Evolutionary conservation across 192 early-diverging fungal species (phyloP), one percentile per base, ranked within the genome.

Genomic region (Gamsiella multidivaricata): DNA sequence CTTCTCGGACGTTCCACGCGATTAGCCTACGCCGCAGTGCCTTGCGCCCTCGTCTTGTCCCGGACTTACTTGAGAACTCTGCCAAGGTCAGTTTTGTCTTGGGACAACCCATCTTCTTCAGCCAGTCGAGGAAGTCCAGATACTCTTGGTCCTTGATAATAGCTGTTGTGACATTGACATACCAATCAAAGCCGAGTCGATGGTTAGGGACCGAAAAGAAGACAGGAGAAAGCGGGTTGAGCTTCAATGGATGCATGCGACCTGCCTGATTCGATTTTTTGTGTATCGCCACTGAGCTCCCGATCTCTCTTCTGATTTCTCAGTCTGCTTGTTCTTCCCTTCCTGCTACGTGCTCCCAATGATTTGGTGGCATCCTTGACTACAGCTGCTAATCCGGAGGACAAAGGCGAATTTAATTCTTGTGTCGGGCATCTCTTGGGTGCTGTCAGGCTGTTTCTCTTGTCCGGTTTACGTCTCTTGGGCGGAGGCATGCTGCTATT

Each of bases 11-110:
- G 37, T 39, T 23, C 20, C 4, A 29, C 32, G 11, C 12, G 23
- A 64, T 34, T 31, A 22, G 23, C 1, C 26, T 33, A n/a, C 14
- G 23, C n/a, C n/a, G n/a, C n/a, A n/a, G n/a, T n/a, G n/a, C n/a
- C n/a, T n/a, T n/a, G n/a, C n/a, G n/a, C n/a, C n/a, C n/a, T n/a
- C n/a, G n/a, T n/a, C n/a, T n/a, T n/a, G n/a, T n/a, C n/a, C n/a
- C n/a, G 8, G 39, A 61, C 59, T 65, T 71, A 84, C 87, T 80
- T 65, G 75, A 47, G 23, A 88, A 88, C 32, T 85, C 68, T 36
- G 85, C 87, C 23, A 88, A 34, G 18, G 82, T 83, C n/a, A 88
- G 69, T 39, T 86, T 86, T 22, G 83, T 82, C 50, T 72, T 80
- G 29, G 85, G 87, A 49, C 82, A 86, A 0, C 83, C 79, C 49